Conservation (phyloP, 78 protist genomes). For the Capsaspora owczarzaki region DNA sequence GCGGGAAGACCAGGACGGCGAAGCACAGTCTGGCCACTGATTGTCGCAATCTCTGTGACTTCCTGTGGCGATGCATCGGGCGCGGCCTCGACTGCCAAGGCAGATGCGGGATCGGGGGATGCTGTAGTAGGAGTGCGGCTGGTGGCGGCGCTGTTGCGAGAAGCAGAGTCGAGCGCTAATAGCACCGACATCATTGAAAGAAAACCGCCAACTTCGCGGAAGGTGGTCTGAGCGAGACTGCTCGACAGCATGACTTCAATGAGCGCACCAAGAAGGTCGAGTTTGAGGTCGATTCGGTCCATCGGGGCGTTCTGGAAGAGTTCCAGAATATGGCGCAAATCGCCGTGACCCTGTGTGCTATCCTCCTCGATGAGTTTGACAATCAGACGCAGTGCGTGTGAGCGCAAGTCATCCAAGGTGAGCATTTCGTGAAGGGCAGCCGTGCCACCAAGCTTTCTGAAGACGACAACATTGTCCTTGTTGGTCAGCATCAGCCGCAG, state of each 20-base stretch:
- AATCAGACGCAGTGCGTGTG: not conserved
- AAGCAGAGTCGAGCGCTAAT: not conserved
- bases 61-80: no score
- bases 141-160: not conserved
- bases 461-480: not conserved
- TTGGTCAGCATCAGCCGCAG: not conserved
- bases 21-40: not conserved
- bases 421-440: not conserved
- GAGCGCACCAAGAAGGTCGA: not conserved
- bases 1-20: not conserved
- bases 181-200: not conserved
- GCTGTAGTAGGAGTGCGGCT: no score
- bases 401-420: not conserved
- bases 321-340: not conserved
- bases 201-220: not conserved
- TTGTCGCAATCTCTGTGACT: not conserved
- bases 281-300: no score
- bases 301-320: not conserved
- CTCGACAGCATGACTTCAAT: not conserved
- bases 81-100: no score
- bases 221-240: no score
- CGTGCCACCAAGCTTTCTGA: not conserved
- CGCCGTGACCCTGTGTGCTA: not conserved
- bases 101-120: no score
- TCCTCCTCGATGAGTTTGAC: not conserved